Evolutionary conservation across 1,139 yeast species (phyloP).

Genomic region (Lodderomyces orthopsilosis): DNA sequence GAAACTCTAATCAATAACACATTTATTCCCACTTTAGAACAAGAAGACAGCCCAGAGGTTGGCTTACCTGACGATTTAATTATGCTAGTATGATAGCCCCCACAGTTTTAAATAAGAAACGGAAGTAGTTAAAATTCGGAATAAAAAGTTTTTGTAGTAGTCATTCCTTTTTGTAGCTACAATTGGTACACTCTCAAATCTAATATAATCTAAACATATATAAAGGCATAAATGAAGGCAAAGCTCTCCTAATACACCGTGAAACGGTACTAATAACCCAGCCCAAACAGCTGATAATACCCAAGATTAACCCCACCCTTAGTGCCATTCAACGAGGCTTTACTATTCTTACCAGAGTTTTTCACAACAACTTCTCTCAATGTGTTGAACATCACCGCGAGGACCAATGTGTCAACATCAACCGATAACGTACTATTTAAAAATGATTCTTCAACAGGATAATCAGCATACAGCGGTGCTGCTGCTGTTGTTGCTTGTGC

Average conservation of each 20-base stretch:
- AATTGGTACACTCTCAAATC: too few species aligned
- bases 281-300: not conserved
- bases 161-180: too few species aligned
- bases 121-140: too few species aligned
- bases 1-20: conserved; percentile 2
- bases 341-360: conserved; percentile 17
- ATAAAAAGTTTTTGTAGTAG: too few species aligned
- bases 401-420: conserved; percentile 32
- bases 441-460: not conserved
- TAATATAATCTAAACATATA: too few species aligned
- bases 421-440: conserved; percentile 32
- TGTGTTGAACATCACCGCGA: conserved; percentile 29
- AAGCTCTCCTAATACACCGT: too few species aligned
- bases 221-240: too few species aligned
- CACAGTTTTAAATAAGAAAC: too few species aligned
- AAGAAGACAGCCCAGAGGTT: conserved; percentile 3
- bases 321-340: not conserved
- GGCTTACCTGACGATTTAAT: conserved; percentile 6
- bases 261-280: not conserved
- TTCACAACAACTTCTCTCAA: conserved; percentile 34
- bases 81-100: not conserved
- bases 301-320: not conserved
- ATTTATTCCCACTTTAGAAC: conserved; percentile 4
- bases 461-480: not conserved
- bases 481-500: not conserved